Evolutionary conservation across 345 rosid species (phyloP), one percentile per base, ranked within the genome.

Genomic region (Hirschfeldia incana): DNA sequence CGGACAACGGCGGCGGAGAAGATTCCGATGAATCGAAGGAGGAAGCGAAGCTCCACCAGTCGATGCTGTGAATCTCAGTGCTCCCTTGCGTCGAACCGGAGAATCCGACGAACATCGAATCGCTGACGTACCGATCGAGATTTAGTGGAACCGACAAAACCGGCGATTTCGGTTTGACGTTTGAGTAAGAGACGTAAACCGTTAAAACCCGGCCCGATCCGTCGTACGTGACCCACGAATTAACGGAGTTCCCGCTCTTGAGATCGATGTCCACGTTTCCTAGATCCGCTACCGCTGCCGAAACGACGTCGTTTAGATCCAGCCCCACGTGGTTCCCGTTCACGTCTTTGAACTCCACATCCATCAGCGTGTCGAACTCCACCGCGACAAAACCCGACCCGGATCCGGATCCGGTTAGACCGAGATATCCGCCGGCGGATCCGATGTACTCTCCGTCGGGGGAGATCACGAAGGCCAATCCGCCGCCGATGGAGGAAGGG

Each of bases 61-160:
- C 94, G 12, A 96, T 88, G 42, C 88, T 96, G 78, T 96, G 99
- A 74, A 85, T 81, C 87, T 96, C 99, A 6, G 99, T 96, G 72
- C 99, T 96, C 4, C 99, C 99, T 77, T 93, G 97, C 2, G 99
- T 96, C 6, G 99, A 96, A 49, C 98, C 99, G 49, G 99, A 89
- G 78, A 96, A 96, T 33, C 99, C 99, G 2, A 96, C 99, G 64
- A 86, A 96, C 99, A 96, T 92, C 37, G 89, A 89, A 63, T 96
- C 98, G 77, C 75, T 83, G 34, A 96, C 88, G 73, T 93, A 96
- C 68, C 83, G 94, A 76, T 87, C 86, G 0, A 96, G 89, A 86
- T 96, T 94, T 59, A 96, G 82, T 75, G 39, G 69, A 34, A 88
- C 36, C 0, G 92, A 83, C 55, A 96, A 65, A 76, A 89, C 62